Evolutionary conservation across 2,329 filamentous ascomycete species (phyloP), one percentile per base, ranked within the genome.

Genomic region (Elsinoe ampelina): DNA sequence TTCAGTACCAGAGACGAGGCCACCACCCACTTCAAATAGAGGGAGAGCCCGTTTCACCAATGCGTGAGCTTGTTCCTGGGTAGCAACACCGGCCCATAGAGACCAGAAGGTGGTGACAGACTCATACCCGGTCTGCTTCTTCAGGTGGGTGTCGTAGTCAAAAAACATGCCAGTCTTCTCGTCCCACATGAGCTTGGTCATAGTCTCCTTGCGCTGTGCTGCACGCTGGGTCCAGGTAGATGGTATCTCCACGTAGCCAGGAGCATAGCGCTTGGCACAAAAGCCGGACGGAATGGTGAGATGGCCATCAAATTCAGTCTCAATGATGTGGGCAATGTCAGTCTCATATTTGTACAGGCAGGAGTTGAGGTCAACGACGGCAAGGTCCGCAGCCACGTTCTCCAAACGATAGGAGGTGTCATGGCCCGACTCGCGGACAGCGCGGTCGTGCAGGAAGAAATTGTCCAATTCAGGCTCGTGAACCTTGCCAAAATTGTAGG

Each of bases 281-380:
- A 90, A 97, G 62, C 95, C 91, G 0, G 77, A 78, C 0, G 92
- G 91, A 43, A 98, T 84, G n/a, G 77, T 75, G 3, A 98, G 80
- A 63, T 81, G 85, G 71, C 97, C 92, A 57, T 82, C 80, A 71
- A 97, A 97, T 63, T 89, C 79, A 50, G 80, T 86, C 57, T 89
- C 87, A 64, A 98, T 95, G 7, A 84, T 86, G 60, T 87, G 83
- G 2, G 88, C 85, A 68, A 98, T 96, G 66, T 98, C 93, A 30
- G 85, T 85, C 73, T 98, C 93, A 68, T 97, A 97, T 73, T 97
- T 97, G 81, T 93, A 98, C 26, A 98, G 76, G 30, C 95, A 78
- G 26, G 90, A 93, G 74, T 98, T 97, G 57, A 97, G 79, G 67
- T 98, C 93, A 58, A 97, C 89, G 0, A 91, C 96, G 10, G 91